Conservation (phyloP, 257 asterid species). For the Fraxinus cuspidata region DNA sequence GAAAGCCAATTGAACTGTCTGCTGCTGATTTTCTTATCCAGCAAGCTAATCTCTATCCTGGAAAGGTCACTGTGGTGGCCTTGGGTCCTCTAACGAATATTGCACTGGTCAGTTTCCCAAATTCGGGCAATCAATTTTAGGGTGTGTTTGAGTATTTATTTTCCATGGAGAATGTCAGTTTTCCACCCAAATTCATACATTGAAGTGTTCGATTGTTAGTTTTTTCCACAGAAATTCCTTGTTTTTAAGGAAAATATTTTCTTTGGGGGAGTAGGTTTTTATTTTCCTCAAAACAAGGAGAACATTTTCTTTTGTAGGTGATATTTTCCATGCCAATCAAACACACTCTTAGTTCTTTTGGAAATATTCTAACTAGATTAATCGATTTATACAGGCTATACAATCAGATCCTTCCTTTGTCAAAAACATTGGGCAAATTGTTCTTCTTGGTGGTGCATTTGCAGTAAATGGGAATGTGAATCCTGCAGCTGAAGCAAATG, state of each 20-base stretch:
- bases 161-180: too few species aligned
- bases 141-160: too few species aligned
- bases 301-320: too few species aligned
- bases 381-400: conserved; percentile 65
- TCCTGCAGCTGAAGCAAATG: conserved; percentile 99
- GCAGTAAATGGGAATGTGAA: conserved; percentile 94
- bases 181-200: too few species aligned
- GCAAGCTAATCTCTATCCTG: conserved; percentile 74
- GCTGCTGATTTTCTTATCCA: conserved; percentile 74
- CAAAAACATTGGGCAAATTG: conserved; percentile 77
- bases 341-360: not conserved
- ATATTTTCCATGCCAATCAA: too few species aligned
- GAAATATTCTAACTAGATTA: conserved; percentile 11
- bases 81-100: conserved; percentile 95
- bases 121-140: too few species aligned
- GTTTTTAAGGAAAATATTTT: too few species aligned
- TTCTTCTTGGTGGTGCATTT: conserved; percentile 97
- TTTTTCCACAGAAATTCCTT: too few species aligned
- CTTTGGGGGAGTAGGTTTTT: too few species aligned
- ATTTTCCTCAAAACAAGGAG: too few species aligned
- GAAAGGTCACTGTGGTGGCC: conserved; percentile 90
- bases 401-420: conserved; percentile 80
- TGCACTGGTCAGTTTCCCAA: conserved; percentile 63
- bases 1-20: conserved; percentile 71
- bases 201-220: too few species aligned